Conservation (phyloP, 345 rosid genomes). For the Sisymbrium irio region DNA sequence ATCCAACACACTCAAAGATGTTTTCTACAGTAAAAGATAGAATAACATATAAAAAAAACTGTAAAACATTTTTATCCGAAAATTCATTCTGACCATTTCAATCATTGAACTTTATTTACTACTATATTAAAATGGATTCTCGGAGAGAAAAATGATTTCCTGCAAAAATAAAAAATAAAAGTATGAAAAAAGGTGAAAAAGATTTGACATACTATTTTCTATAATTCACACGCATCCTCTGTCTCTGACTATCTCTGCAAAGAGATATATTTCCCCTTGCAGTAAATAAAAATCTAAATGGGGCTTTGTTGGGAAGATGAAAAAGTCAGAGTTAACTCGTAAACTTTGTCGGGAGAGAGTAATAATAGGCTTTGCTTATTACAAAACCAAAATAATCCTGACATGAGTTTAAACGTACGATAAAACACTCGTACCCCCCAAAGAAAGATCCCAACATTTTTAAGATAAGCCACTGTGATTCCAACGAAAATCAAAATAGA, state of each 20-base stretch:
- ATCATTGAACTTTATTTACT: no score
- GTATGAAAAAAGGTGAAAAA: neutral
- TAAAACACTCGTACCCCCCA: neutral
- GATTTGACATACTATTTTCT: neutral
- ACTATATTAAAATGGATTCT: neutral
- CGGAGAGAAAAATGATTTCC: neutral
- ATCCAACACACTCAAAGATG: no score
- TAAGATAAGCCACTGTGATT: conserved; percentile 14
- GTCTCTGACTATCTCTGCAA: conserved; percentile 16
- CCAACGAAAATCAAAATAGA: neutral
- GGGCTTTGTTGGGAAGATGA: conserved; percentile 29
- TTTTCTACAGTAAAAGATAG: no score
- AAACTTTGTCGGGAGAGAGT: conserved; percentile 31
- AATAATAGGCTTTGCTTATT: neutral
- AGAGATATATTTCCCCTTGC: conserved; percentile 18
- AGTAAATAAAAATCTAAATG: conserved; percentile 30
- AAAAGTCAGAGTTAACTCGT: conserved; percentile 32
- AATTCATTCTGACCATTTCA: no score
- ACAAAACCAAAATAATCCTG: neutral
- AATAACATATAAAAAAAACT: no score
- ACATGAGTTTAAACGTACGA: neutral
- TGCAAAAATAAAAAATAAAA: neutral
- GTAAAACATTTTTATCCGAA: no score
- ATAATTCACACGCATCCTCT: conserved; percentile 22
- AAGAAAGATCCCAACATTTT: neutral